Evolutionary conservation across 345 rosid species (phyloP), one percentile per base, ranked within the genome.

Genomic region (Eucalyptus microcorys): DNA sequence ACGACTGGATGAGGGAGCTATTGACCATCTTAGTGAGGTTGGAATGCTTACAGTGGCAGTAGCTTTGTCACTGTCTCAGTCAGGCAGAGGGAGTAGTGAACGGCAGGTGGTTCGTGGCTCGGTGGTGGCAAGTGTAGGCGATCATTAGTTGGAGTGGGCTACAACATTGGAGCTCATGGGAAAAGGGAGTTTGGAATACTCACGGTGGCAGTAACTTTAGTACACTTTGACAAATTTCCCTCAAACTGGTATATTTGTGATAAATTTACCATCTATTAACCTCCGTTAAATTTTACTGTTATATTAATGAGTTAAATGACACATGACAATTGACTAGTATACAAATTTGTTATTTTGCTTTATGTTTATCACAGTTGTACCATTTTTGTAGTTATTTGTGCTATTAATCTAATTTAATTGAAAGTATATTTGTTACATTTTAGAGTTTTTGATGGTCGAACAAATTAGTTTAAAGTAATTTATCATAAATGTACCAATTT

Each of bases 301-400:
- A 11, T 10, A 57, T 57, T 57, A 1, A 10, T 57, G 30, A 24
- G 30, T 57, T 57, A 57, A 57, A 57, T 57, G n/a, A 57, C 64
- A 57, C 1, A 2, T 27, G 7, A 27, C 2, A 57, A 4, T 57
- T 57, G 2, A 26, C 6, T 10, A 27, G 3, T 57, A 26, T 57
- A 26, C 7, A 0, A 1, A 3, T 0, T 2, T 57, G 3, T 0
- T 10, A 27, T 57, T 57, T 26, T 26, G 7, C 14, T 27, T 27
- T 57, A 0, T 1, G 1, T 26, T 57, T 57, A 14, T 57, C 64
- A 57, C 1, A 26, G 1, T 10, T 57, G 14, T 57, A 57, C 14
- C 14, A 10, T 21, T 24, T 57, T 26, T 57, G 3, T 57, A 27
- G 7, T 26, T 57, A 4, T 57, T 57, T 26, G 30, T 10, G 1